Evolutionary conservation across 202 grass and related monocot species (phyloP).

Genomic region (Zoysia matrella): DNA sequence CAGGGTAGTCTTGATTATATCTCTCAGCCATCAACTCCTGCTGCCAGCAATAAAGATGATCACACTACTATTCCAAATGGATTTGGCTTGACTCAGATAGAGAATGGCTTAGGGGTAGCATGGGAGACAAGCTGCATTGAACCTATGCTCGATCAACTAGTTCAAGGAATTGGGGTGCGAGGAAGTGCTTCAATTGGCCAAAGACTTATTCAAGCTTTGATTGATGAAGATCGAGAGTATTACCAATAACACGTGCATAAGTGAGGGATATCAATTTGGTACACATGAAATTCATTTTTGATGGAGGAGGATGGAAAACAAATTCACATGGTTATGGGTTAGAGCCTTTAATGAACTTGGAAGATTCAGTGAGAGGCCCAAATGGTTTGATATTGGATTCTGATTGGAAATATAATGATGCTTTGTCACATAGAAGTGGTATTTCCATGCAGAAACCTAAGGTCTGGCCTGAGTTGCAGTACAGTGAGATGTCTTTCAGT

Average conservation of each 20-base stretch:
- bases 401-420: slow-evolving; percentile 68
- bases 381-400: slow-evolving; percentile 70
- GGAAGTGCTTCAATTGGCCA: slow-evolving; percentile 76
- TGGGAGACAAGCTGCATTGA: slow-evolving; percentile 78
- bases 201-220: slow-evolving; percentile 89
- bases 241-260: slow-evolving; percentile 47
- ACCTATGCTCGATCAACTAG: slow-evolving; percentile 82
- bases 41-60: slow-evolving; percentile 55
- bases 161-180: slow-evolving; percentile 62
- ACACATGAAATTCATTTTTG: slow-evolving; percentile 61
- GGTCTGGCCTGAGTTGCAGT: slow-evolving; percentile 66
- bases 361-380: slow-evolving; percentile 47
- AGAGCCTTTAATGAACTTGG: slow-evolving; percentile 54
- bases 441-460: slow-evolving; percentile 51
- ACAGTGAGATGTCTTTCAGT: slow-evolving; percentile 84
- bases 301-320: slow-evolving; percentile 71
- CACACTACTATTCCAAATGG: slow-evolving; percentile 59
- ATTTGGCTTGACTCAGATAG: slow-evolving; percentile 54
- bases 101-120: slow-evolving; percentile 55
- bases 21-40: slow-evolving; percentile 72
- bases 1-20: slow-evolving; percentile 85
- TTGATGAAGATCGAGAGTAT: slow-evolving; percentile 87
- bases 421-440: slow-evolving; percentile 48
- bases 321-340: slow-evolving; percentile 57
- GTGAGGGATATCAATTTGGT: slow-evolving; percentile 61